These are phyloP conservation scores for Aristolochia fimbriata DNA, from an alignment of 164 flowering plant species.

Conservation along the genomic window DNA sequence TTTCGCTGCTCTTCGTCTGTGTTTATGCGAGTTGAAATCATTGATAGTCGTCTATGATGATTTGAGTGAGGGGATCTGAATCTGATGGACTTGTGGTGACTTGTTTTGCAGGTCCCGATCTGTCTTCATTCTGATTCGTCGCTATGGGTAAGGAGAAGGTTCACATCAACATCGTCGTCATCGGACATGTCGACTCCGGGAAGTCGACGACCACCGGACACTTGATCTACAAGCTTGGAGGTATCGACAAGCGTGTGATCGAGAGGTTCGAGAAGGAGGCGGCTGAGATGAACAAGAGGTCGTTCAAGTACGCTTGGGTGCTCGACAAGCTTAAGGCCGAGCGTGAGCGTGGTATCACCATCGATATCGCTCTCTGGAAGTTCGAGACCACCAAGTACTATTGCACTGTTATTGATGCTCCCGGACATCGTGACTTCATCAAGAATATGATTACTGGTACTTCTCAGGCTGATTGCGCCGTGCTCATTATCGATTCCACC, in stretches of 20 bases:
- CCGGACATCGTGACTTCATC: conserved; percentile 12
- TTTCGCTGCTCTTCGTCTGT: no score
- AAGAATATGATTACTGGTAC: conserved; percentile 11
- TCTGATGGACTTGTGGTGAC: no score
- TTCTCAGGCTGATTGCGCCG: conserved; percentile 24
- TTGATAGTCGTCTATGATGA: no score
- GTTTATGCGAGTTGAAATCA: no score
- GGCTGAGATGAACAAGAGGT: conserved; percentile 14
- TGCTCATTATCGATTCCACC: conserved; percentile 47
- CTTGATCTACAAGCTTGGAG: conserved; percentile 33
- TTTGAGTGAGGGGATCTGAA: no score
- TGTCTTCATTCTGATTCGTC: neutral
- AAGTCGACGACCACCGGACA: conserved; percentile 34
- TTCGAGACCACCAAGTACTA: conserved; percentile 13
- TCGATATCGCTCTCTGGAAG: conserved; percentile 10
- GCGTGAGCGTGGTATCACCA: conserved; percentile 18
- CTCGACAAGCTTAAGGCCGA: conserved; percentile 28
- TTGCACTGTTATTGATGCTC: conserved; percentile 12
- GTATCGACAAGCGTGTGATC: conserved; percentile 23
- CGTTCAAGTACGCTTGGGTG: conserved; percentile 20
- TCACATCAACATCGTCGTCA: conserved; percentile 18
- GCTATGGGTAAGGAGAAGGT: conserved; percentile 39
- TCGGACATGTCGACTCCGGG: conserved; percentile 21
- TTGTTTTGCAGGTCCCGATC: no score
- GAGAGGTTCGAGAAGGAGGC: conserved; percentile 12